A percentile compares a stretch with the other conserved stretches of the same genome.
Evolutionary conservation across 2,329 filamentous ascomycete genomes (phyloP).

Genomic region (Sporothrix globosa): DNA sequence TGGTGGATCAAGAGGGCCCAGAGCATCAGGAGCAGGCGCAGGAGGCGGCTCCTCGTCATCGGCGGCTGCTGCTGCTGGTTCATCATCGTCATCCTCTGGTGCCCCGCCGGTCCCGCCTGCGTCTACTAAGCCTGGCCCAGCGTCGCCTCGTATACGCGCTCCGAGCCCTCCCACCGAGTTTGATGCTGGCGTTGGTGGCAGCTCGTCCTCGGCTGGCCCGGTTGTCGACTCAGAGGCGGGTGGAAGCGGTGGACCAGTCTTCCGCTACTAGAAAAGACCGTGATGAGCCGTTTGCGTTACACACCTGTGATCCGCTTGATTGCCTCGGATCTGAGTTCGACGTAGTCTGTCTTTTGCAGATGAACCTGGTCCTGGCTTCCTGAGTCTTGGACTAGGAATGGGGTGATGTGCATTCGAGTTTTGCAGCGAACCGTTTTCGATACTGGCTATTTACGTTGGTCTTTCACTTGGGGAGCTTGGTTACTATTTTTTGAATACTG

Average conservation of each 20-base stretch:
- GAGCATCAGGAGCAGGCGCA: conserved; percentile 5
- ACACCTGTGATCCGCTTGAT: not conserved
- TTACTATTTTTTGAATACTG: not conserved
- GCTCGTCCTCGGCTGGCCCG: conserved; percentile 18
- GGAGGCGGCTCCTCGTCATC: not conserved
- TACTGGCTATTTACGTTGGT: not conserved
- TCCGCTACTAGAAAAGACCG: conserved; percentile 21
- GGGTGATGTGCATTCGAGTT: not conserved
- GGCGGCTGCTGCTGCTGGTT: not conserved
- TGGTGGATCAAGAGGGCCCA: conserved; percentile 6
- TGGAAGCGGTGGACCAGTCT: conserved; percentile 10
- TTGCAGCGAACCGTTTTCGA: not conserved
- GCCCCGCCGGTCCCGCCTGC: conserved; percentile 1
- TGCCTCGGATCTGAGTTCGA: not conserved
- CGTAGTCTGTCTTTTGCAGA: not conserved
- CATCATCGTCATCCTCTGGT: not conserved
- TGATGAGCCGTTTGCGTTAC: not conserved
- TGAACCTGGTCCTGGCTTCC: not conserved
- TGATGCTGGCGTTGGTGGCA: conserved; percentile 17
- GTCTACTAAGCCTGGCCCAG: not conserved
- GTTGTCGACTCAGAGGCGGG: conserved; percentile 25
- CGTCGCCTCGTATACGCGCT: not conserved
- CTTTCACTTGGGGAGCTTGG: not conserved
- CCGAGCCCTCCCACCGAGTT: not conserved
- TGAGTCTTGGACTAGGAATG: not conserved